phyloP scores from a whole-genome alignment of 208 protist genomes.

The Wallacemonas sp. region DNA sequence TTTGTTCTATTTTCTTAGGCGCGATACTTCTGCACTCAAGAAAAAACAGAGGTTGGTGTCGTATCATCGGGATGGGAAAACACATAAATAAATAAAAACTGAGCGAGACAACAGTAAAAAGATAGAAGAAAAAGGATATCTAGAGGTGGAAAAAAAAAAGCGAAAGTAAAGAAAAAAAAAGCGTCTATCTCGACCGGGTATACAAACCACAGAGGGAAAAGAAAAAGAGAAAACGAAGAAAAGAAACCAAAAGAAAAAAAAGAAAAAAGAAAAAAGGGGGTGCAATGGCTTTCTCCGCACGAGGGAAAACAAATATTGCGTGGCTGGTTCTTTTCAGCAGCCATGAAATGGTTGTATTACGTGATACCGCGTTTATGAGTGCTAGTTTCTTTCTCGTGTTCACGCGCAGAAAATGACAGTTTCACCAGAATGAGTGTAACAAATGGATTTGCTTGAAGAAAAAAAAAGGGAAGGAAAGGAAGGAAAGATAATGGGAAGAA shows the following conservation, averaged over 20 bases:
- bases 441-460: no score
- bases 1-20: no score
- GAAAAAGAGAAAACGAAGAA: not conserved
- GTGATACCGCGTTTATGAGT: no score
- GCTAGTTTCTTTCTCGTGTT: no score
- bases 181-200: not conserved
- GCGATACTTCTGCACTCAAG: no score
- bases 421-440: no score
- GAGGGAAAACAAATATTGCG: not conserved
- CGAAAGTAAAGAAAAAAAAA: not conserved
- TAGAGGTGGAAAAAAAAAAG: not conserved
- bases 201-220: conserved; percentile 14
- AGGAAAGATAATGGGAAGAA: conserved; percentile 21
- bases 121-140: conserved; percentile 3
- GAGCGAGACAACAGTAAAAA: not conserved
- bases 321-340: conserved; percentile 3
- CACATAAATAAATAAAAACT: not conserved
- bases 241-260: conserved; percentile 5
- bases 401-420: no score
- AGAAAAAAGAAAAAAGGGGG: conserved; percentile 18
- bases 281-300: no score
- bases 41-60: not conserved
- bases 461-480: not conserved
- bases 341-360: no score
- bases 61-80: not conserved